Evolutionary conservation across 371 early-diverging fungal genomes (phyloP).

Genomic region (Apophysomyces ossiformis): DNA sequence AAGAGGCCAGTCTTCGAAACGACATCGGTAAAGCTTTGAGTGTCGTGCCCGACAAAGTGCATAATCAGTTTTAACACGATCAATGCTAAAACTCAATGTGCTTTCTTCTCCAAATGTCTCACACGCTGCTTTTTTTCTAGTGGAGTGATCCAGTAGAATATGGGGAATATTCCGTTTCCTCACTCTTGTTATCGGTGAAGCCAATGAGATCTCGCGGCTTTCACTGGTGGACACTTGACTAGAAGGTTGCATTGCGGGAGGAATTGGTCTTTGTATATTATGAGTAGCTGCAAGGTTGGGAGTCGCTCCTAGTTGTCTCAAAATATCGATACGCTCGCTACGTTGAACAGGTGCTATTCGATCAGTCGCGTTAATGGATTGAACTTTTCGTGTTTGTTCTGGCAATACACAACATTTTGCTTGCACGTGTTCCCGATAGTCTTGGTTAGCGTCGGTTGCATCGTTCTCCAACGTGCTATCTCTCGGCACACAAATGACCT

Average conservation of each 20-base stretch:
- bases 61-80: not conserved
- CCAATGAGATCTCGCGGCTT: not conserved
- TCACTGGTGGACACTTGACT: not conserved
- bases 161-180: not conserved
- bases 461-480: too few relatives aligned
- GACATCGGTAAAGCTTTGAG: not conserved
- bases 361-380: not conserved
- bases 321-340: not conserved
- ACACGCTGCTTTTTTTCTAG: not conserved
- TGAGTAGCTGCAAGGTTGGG: too few relatives aligned
- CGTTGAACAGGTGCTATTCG: not conserved
- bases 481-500: too few relatives aligned
- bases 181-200: not conserved
- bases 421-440: not conserved
- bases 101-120: slow-evolving; percentile 4
- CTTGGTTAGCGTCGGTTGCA: not conserved
- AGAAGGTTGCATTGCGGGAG: not conserved
- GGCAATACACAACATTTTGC: not conserved
- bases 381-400: not conserved
- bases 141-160: not conserved
- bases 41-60: not conserved
- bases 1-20: slow-evolving; percentile 10
- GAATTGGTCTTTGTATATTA: too few relatives aligned
- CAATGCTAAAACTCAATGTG: not conserved
- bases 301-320: not conserved